Evolutionary conservation across 768 basidiomycete species (phyloP), one percentile per base, ranked within the genome.

Genomic region (Tricholoma flavovirens): DNA sequence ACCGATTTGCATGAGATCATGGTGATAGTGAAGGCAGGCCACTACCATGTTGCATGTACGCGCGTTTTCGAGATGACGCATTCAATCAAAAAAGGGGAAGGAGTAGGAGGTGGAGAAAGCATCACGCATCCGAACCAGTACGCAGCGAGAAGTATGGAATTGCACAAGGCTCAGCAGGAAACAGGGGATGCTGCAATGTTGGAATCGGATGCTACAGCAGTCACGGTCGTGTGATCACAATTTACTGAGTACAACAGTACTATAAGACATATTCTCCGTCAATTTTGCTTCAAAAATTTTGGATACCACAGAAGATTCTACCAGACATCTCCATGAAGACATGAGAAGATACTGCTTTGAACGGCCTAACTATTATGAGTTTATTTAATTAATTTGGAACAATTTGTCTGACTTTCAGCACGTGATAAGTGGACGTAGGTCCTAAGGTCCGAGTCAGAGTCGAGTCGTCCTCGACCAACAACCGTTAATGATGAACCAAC

Each of bases 21-120:
- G 77, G 76, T 76, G 49, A 83, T 79, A 3, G 90, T 96, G 50
- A 92, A 90, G 66, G 77, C 76, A 15, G 75, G 79, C 3, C 93
- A 96, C 67, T 96, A 86, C 69, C 96, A 99, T 68, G 88, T 98
- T 45, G 96, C 95, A 6, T 99, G 97, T 73, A 98, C 97, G 8
- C 81, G 95, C 21, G 93, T 98, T 19, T 99, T 93, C 70, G 97
- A 99, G 74, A 79, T 97, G 26, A 97, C 94, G 22, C 96, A 98
- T 69, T 73, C 77, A 21, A 68, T 96, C 50, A 86, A 82, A 73
- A 95, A 90, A 68, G 94, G 94, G 2, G 92, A 97, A 12, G 97
- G 96, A 0, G 63, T 95, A 43, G 91, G 92, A 7, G 80, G 72
- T 4, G 89, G 90, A 0, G 95, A 97, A 65, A 89, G 83, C 58